Percentiles rank a stretch among this genome's conserved stretches.
These are phyloP conservation scores for Starmerella sp. DNA, from an alignment of 805 yeast genomes.

Conservation along the genomic window DNA sequence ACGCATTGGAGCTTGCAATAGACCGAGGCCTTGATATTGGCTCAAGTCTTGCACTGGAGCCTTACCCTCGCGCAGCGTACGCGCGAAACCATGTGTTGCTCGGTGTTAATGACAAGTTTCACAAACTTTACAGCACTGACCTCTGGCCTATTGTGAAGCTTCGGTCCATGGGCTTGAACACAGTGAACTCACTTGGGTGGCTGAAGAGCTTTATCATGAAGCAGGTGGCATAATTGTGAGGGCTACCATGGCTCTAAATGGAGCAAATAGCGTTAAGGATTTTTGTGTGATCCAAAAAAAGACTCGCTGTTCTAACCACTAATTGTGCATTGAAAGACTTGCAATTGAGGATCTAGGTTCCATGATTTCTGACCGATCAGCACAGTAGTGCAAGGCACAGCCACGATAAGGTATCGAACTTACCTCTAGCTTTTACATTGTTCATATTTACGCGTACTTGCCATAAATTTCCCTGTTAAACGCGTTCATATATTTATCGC, in stretches of 20 bases:
- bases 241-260: too few relatives aligned
- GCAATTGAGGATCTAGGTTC: too few relatives aligned
- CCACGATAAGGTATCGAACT: too few relatives aligned
- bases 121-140: constrained; percentile 71
- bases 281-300: too few relatives aligned
- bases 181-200: constrained; percentile 50
- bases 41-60: constrained; percentile 64
- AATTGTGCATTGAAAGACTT: too few relatives aligned
- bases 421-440: too few relatives aligned
- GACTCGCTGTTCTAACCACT: too few relatives aligned
- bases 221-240: constrained; percentile 29
- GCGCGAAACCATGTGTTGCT: constrained; percentile 67
- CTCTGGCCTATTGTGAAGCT: constrained; percentile 60
- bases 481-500: neutral
- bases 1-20: constrained; percentile 57
- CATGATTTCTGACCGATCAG: too few relatives aligned
- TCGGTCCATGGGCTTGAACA: constrained; percentile 64
- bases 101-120: constrained; percentile 85
- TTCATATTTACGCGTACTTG: too few relatives aligned
- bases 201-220: constrained; percentile 61
- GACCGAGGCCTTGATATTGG: constrained; percentile 85
- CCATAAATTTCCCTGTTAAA: neutral
- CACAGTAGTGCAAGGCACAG: too few relatives aligned
- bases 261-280: too few relatives aligned
- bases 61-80: constrained; percentile 74